Base-by-base conservation (phyloP, 495 filamentous ascomycete genomes). In the Pyrenula massariospora region DNA sequence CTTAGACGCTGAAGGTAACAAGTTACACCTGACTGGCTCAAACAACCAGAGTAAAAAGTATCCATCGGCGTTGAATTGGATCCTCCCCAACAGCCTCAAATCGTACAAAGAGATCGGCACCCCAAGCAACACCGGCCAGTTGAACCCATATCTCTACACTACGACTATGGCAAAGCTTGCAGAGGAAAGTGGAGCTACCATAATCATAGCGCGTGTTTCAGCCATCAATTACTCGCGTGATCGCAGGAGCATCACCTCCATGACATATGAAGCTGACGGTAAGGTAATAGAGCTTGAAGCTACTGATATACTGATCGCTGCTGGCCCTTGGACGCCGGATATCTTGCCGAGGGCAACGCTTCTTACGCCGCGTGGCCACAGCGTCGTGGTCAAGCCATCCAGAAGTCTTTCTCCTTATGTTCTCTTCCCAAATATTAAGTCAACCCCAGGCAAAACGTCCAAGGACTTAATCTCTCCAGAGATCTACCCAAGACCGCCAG, bases 271-370 rank as follows among this genome's bases (percentile, higher is more conserved):
- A 2, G 36, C 49, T 11, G 58, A 55, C 19, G 51, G 21, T 3
- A 53, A 53, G 21, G 47, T 42, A 23, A 31, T 19, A 10, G 11
- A 56, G 19, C 56, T 60, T 22, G 10, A 20, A 20, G 59, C 59
- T n/a, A 56, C 52, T 19, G 53, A 61, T 25, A 15, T 63, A 12
- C 15, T 63, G 22, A 23, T 59, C 31, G 53, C 61, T 5, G 59
- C 61, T 0, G 59, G 56, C 21, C 60, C 54, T 1, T 63, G 54
- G 59, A 59, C 59, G 10, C 24, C 59, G 12, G 59, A 36, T 1
- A 10, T 57, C 3, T 57, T 59, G 20, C 49, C 56, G 15, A 24
- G 12, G n/a, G n/a, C n/a, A n/a, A n/a, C n/a, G n/a, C n/a, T n/a
- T n/a, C n/a, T n/a, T n/a, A n/a, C n/a, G n/a, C n/a, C n/a, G n/a